phyloP scores from a whole-genome alignment of 306 rosid species.

The Arachis hypogaea region DNA sequence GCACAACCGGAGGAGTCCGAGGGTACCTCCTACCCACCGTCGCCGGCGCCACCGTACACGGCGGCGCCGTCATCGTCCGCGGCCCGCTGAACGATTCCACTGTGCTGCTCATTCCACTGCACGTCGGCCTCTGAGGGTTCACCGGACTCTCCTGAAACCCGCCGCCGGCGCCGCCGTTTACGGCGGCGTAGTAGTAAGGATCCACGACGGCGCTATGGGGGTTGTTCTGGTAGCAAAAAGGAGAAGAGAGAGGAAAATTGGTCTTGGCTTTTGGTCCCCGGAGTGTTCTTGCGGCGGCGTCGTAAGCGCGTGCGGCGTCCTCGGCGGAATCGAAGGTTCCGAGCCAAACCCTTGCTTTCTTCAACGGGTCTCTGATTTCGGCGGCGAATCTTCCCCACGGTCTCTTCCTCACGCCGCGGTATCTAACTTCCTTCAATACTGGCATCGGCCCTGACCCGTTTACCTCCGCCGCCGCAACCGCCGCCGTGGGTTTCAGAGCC shows the following conservation, averaged over 20 bases:
- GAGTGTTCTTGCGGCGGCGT: slow-evolving; percentile 66
- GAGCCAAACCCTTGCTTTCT: slow-evolving; percentile 81
- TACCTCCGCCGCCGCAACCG: background rate
- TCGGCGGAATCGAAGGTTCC: slow-evolving; percentile 88
- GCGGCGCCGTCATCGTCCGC: slow-evolving; percentile 33
- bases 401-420: slow-evolving; percentile 78
- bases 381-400: slow-evolving; percentile 95
- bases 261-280: slow-evolving; percentile 88
- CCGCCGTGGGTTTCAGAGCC: slow-evolving; percentile 21
- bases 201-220: slow-evolving; percentile 14
- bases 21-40: slow-evolving; percentile 37
- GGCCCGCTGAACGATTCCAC: slow-evolving; percentile 88
- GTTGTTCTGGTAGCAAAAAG: slow-evolving; percentile 44
- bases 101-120: slow-evolving; percentile 77
- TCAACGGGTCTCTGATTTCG: slow-evolving; percentile 91
- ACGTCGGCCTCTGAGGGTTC: slow-evolving; percentile 65
- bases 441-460: background rate
- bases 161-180: slow-evolving; percentile 50
- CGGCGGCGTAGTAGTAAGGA: slow-evolving; percentile 42
- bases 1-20: slow-evolving; percentile 63
- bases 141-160: slow-evolving; percentile 29
- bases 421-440: slow-evolving; percentile 54
- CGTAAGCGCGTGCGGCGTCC: slow-evolving; percentile 86
- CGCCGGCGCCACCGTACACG: slow-evolving; percentile 28
- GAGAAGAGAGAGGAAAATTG: slow-evolving; percentile 55